Evolutionary conservation across 805 yeast species (phyloP), one percentile per base, ranked within the genome.

Genomic region (Brettanomyces bruxellensis): DNA sequence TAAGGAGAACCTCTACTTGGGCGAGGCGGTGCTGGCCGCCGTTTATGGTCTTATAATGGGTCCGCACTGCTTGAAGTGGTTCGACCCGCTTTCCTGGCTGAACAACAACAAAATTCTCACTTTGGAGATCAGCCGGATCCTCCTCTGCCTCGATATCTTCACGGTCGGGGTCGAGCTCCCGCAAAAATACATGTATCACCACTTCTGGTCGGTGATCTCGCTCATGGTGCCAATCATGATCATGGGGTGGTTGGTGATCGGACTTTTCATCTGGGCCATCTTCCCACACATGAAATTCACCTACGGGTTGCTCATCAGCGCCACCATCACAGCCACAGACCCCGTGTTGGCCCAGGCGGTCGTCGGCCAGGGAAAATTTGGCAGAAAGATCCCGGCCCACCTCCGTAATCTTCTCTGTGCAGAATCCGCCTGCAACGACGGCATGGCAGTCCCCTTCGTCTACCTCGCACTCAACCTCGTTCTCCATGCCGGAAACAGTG

Each of bases 241-340:
- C 3, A 59, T 67, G 39, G 86, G 86, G 49, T 82, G 87, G 86
- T 56, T 83, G 13, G 62, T 78, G 3, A 77, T 79, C 22, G 83
- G 83, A 0, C 60, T 79, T 3, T 78, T 82, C 52, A 69, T 81
- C 34, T 81, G 81, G 79, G 63, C 69, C 12, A 64, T 81, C 43
- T 72, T 81, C 30, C 86, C 86, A 0, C 71, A 72, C 36, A 67
- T 79, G 49, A 61, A 66, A 28, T 80, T 75, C 60, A 61, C 76
- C 25, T 76, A 78, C 45, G 75, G 78, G 4, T 69, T 82, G 30
- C 66, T 81, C 42, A 76, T 82, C 1, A 72, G 78, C n/a, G 84
- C 85, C 4, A 81, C 87, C 59, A 76, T 81, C 46, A 82, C 89
- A 0, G 87, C 88, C 5, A 82, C 89, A 0, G 89, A 82, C 58